Conservation (phyloP, 2,329 filamentous ascomycete species). For the Sclerotinia trifoliorum region DNA sequence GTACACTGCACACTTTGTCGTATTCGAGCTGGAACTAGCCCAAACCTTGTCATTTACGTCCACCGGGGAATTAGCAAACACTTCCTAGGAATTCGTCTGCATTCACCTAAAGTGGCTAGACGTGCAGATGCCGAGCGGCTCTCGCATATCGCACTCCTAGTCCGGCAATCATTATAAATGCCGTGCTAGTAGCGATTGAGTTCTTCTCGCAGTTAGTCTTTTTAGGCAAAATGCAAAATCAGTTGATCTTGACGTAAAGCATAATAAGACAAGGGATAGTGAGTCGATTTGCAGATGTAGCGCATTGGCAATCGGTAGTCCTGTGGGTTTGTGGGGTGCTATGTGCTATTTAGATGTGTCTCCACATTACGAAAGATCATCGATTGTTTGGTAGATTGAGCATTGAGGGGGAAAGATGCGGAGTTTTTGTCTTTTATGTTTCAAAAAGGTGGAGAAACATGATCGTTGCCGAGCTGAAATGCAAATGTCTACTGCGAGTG, state of each 20-base stretch:
- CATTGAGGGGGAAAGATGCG: neutral
- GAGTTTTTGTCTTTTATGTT: neutral
- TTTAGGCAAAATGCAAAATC: neutral
- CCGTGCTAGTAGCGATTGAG: neutral
- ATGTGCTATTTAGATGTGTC: neutral
- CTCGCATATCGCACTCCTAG: neutral
- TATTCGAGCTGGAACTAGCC: neutral
- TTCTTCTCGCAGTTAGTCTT: neutral
- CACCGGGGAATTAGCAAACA: neutral
- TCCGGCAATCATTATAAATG: neutral
- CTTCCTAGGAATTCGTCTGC: neutral
- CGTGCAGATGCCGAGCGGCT: conserved; percentile 16
- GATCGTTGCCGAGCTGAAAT: neutral
- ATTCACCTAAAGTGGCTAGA: neutral
- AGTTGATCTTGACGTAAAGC: conserved; percentile 13
- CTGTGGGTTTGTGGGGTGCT: conserved; percentile 4
- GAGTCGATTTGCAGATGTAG: neutral
- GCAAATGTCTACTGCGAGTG: neutral
- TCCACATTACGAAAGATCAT: neutral
- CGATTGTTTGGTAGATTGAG: neutral
- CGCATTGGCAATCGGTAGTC: neutral
- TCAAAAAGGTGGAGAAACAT: neutral
- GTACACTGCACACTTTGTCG: neutral
- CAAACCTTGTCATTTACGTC: neutral
- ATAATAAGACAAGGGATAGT: neutral